Conservation (phyloP, 768 basidiomycete species). For the Suillus sp. region DNA sequence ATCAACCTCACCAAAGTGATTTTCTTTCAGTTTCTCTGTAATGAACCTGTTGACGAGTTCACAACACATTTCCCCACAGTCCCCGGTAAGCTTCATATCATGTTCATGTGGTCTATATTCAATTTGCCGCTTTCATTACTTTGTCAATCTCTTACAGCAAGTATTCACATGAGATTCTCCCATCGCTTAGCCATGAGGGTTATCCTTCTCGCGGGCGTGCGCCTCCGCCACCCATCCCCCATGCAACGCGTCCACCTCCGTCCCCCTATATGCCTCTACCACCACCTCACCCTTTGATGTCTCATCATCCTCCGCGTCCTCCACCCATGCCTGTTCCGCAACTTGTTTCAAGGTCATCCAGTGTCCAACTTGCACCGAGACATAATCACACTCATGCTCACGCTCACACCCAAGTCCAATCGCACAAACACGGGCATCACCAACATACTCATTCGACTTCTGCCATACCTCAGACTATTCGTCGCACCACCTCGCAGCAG, state of each 20-base stretch:
- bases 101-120: constrained; percentile 13
- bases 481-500: constrained; percentile 15
- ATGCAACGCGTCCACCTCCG: constrained; percentile 21
- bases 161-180: constrained; percentile 28
- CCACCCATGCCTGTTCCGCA: constrained; percentile 13
- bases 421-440: constrained; percentile 19
- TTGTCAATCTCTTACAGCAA: constrained; percentile 14
- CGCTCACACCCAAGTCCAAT: constrained; percentile 10
- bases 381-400: constrained; percentile 13
- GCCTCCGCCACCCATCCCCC: not conserved
- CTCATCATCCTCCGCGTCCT: not conserved
- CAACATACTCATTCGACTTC: constrained; percentile 32
- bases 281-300: not conserved
- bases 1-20: constrained; percentile 25
- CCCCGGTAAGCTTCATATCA: constrained; percentile 27
- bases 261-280: constrained; percentile 2
- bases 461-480: constrained; percentile 13
- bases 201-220: not conserved
- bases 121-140: constrained; percentile 11
- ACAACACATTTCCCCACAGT: constrained; percentile 15
- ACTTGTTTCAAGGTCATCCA: constrained; percentile 15
- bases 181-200: constrained; percentile 1
- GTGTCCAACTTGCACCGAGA: constrained; percentile 10
- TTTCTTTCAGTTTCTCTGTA: constrained; percentile 3
- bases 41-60: constrained; percentile 13